Base-by-base conservation (phyloP, 169 alveolate species). In the Ichthyophthirius multifiliis region DNA sequence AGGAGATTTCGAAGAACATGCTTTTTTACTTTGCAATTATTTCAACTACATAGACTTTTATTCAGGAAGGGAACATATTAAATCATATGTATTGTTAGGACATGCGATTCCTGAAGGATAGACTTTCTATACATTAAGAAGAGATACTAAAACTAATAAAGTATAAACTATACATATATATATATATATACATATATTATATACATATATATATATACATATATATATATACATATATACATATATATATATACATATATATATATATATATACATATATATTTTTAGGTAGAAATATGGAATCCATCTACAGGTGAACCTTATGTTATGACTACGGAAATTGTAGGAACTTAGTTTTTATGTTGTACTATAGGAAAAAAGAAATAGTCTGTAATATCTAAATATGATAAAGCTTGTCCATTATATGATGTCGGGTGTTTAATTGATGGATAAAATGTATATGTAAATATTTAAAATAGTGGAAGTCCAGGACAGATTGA, bases 1-100 rank as follows among this genome's bases (percentile, higher is more conserved):
- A 62, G 97, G 98, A 23, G 98, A 96, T 85, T 92, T 89, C 73
- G 98, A 96, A 89, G 98, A 96, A 78, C 98, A 96, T 84, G 97
- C 98, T 34, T 90, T 94, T 45, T 88, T 96, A 55, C 78, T 96
- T 74, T 95, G 98, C 84, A 93, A 93, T 87, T 96, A 92, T 76
- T 96, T 96, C 82, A 94, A 94, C 85, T 94, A 92, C 82, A 93
- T 95, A 32, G 98, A 96, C 89, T 64, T 65, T 41, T 73, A 83
- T 18, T 31, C 43, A 15, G 46, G 62, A 63, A 82, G 87, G 34
- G 83, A 82, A 15, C 79, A 65, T n/a, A 79, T 85, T 62, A 88
- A 89, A 48, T 87, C 90, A 65, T 93, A 91, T 84, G 77, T 93
- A 20, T 85, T 91, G 12, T 43, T 95, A 13, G 97, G 98, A 32